Evolutionary conservation across 2,329 filamentous ascomycete genomes (phyloP).

Genomic region (Tolypocladium tundrense): DNA sequence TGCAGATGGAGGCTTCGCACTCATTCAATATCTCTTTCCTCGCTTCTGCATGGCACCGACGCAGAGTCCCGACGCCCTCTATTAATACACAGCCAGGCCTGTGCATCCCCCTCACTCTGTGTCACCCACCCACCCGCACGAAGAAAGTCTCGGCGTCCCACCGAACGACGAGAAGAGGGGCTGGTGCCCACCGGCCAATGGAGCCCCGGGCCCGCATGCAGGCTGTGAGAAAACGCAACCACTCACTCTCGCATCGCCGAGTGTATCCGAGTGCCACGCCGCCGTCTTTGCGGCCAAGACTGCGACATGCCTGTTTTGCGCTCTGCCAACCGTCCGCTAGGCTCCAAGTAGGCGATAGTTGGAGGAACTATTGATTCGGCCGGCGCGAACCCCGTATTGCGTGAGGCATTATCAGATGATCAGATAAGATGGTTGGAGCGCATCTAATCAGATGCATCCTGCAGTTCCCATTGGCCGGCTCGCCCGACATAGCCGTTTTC

Average conservation of each 20-base stretch:
- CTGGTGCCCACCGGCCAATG: not conserved
- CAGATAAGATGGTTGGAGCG: constrained; percentile 7
- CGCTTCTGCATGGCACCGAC: not conserved
- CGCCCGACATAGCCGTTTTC: not conserved
- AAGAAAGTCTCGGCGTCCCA: not conserved
- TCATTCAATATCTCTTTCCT: not conserved
- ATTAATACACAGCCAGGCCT: not conserved
- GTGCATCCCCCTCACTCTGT: not conserved
- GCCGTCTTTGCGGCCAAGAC: not conserved
- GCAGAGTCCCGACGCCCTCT: not conserved
- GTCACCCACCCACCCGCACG: not conserved
- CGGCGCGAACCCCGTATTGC: not conserved
- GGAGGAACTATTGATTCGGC: not conserved
- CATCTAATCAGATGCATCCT: constrained; percentile 17
- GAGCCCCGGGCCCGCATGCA: not conserved
- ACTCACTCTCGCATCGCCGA: not conserved
- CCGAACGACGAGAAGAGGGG: not conserved
- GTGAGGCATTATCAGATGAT: constrained; percentile 8
- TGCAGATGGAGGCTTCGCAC: not conserved
- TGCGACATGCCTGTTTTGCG: not conserved
- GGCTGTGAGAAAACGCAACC: not conserved
- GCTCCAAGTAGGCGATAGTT: not conserved
- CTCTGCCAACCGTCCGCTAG: not conserved
- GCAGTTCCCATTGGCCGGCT: constrained; percentile 9
- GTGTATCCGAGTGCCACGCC: not conserved